phyloP scores from a whole-genome alignment of 2,329 filamentous ascomycete species.

The Septoria petroselini region DNA sequence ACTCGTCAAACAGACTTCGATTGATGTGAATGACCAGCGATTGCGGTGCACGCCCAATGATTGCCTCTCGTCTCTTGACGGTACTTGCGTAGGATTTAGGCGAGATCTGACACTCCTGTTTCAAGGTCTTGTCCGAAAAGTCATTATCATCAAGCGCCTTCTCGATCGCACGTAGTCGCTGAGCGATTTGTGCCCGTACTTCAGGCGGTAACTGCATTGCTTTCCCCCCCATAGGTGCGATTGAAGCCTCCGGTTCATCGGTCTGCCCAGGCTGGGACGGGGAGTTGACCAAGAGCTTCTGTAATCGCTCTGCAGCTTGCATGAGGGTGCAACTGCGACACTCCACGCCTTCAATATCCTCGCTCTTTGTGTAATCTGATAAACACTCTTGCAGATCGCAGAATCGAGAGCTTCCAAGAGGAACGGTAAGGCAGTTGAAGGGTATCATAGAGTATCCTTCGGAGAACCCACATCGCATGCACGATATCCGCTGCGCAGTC shows the following conservation, averaged over 20 bases:
- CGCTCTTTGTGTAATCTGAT: constrained; percentile 79
- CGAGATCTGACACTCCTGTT: constrained; percentile 46
- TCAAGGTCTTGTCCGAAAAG: constrained; percentile 60
- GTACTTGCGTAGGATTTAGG: constrained; percentile 67
- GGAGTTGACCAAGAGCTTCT: constrained; percentile 42
- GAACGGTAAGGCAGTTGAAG: constrained; percentile 90
- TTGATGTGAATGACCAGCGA: constrained; percentile 86
- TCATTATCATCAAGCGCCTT: constrained; percentile 73
- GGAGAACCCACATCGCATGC: constrained; percentile 77
- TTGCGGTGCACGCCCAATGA: constrained; percentile 76
- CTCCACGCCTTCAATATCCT: constrained; percentile 83
- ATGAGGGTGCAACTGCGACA: constrained; percentile 87
- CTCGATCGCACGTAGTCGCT: constrained; percentile 64
- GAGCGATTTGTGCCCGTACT: constrained; percentile 42
- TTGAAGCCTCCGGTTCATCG: constrained; percentile 5
- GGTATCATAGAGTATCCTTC: constrained; percentile 87
- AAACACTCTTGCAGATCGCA: constrained; percentile 76
- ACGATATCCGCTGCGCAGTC: constrained; percentile 83
- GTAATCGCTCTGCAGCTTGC: constrained; percentile 52
- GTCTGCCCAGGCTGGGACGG: constrained; percentile 22
- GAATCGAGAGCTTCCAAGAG: constrained; percentile 62
- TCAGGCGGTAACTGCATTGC: constrained; percentile 42
- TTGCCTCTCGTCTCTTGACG: constrained; percentile 86
- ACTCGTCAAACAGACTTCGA: constrained; percentile 83
- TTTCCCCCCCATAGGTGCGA: constrained; percentile 8